A percentile compares a stretch with the other conserved stretches of the same genome.
Evolutionary conservation across 495 filamentous ascomycete species (phyloP).

Genomic region (Podospora comata): DNA sequence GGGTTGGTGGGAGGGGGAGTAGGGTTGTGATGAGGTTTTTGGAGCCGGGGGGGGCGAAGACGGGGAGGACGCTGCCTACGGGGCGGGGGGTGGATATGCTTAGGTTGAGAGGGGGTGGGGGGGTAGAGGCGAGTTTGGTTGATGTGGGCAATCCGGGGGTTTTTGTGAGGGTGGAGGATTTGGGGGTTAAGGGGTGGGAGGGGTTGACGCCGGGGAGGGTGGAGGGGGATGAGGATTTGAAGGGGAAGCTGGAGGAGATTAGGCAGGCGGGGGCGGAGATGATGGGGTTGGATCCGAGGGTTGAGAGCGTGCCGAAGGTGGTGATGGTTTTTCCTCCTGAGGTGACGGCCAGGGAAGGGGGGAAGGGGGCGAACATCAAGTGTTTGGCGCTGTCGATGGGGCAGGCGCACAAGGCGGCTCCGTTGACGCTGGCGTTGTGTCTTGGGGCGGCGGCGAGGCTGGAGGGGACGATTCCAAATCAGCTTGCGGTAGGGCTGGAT

Average conservation of each 20-base stretch:
- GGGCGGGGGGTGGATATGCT: slow-evolving; percentile 55
- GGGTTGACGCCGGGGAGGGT: slow-evolving; percentile 54
- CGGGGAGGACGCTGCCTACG: slow-evolving; percentile 63
- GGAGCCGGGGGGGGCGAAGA: slow-evolving; percentile 64
- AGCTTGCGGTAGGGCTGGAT: slow-evolving; percentile 27
- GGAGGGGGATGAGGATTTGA: slow-evolving; percentile 44
- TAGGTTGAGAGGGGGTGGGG: slow-evolving; percentile 50
- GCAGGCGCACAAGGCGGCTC: slow-evolving; percentile 63
- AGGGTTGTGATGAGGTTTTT: slow-evolving; percentile 61
- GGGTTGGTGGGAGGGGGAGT: slow-evolving; percentile 59
- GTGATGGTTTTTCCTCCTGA: slow-evolving; percentile 52
- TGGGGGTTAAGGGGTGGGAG: slow-evolving; percentile 42
- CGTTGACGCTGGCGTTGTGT: slow-evolving; percentile 59
- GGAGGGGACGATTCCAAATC: slow-evolving; percentile 46
- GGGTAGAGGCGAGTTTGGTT: slow-evolving; percentile 45
- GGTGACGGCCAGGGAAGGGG: slow-evolving; percentile 5
- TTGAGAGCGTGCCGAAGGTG: slow-evolving; percentile 64
- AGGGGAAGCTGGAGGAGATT: slow-evolving; percentile 57
- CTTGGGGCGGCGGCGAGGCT: slow-evolving; percentile 56
- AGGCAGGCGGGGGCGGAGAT: slow-evolving; percentile 54
- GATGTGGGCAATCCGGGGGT: slow-evolving; percentile 68
- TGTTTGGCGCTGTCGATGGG: slow-evolving; percentile 50
- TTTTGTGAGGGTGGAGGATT: slow-evolving; percentile 55
- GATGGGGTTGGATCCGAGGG: slow-evolving; percentile 61
- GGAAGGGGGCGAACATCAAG: slow-evolving; percentile 40